These are phyloP conservation scores for Lecanosticta acicola DNA, from an alignment of 2,329 filamentous ascomycete species.

Conservation along the genomic window DNA sequence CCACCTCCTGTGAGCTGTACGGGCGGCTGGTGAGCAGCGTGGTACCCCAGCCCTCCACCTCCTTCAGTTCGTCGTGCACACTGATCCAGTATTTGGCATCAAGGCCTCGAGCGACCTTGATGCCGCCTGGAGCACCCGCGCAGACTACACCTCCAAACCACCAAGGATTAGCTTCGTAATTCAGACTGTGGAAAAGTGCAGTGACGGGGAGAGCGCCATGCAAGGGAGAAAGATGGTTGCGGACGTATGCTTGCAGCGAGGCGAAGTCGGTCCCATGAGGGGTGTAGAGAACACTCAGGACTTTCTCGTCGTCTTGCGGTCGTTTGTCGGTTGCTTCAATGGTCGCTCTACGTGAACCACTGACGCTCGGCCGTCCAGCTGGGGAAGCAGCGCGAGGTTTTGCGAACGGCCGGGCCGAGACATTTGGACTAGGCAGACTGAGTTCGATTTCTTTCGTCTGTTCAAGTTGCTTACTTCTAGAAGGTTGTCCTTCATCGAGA, in stretches of 20 bases:
- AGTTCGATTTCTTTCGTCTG: neutral
- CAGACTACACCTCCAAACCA: constrained; percentile 57
- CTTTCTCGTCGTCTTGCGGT: constrained; percentile 24
- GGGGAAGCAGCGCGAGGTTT: constrained; percentile 6
- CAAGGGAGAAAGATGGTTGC: constrained; percentile 49
- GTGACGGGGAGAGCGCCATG: constrained; percentile 58
- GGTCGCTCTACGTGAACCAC: constrained; percentile 1
- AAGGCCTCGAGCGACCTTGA: constrained; percentile 51
- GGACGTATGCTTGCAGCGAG: constrained; percentile 51
- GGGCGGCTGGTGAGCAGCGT: constrained; percentile 46
- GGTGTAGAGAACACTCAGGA: constrained; percentile 59
- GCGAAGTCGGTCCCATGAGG: constrained; percentile 57
- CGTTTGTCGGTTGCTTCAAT: constrained; percentile 1
- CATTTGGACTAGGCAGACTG: neutral
- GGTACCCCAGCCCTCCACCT: constrained; percentile 49
- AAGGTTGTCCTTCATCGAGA: neutral
- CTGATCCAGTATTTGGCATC: constrained; percentile 56
- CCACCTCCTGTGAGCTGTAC: constrained; percentile 45
- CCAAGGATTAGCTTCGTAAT: constrained; percentile 55
- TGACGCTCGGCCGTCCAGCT: constrained; percentile 6
- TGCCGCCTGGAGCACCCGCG: constrained; percentile 52
- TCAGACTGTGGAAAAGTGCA: constrained; percentile 60
- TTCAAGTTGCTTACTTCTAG: constrained; percentile 1
- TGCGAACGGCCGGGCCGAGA: neutral
- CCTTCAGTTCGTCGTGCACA: constrained; percentile 57